phyloP scores from a whole-genome alignment of 2,329 filamentous ascomycete species.

The Pseudophaeomoniella oleicola region DNA sequence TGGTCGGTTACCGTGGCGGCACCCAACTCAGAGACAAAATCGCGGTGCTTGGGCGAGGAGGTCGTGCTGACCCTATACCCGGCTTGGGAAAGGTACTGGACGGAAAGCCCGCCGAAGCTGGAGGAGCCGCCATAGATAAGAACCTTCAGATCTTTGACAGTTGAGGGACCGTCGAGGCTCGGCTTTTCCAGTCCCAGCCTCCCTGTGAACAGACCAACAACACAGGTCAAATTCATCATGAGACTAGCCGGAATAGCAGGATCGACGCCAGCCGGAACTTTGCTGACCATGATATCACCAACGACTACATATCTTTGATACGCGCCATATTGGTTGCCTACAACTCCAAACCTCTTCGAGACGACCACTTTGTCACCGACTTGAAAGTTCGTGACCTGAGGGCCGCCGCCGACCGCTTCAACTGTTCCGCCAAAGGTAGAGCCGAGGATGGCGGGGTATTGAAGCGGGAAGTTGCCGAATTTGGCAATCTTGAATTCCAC shows the following conservation, averaged over 20 bases:
- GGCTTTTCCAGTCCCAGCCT: conserved; percentile 5
- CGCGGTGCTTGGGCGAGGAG: too few species aligned
- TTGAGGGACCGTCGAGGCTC: too few species aligned
- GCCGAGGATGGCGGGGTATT: conserved; percentile 14
- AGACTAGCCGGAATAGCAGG: conserved; percentile 11
- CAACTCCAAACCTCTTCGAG: conserved; percentile 5
- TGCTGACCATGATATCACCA: conserved; percentile 1
- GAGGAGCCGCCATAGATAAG: too few species aligned
- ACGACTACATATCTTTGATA: conserved; percentile 13
- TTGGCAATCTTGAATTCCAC: conserved; percentile 17
- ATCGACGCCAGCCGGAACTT: conserved; percentile 13
- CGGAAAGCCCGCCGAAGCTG: too few species aligned
- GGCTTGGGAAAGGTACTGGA: too few species aligned
- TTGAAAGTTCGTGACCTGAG: conserved; percentile 15
- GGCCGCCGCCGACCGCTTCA: conserved; percentile 17
- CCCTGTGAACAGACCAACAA: conserved; percentile 11
- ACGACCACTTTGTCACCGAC: conserved; percentile 18
- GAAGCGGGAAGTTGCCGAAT: conserved; percentile 9
- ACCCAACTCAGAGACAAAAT: too few species aligned
- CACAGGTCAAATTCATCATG: conserved; percentile 13
- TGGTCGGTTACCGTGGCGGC: too few species aligned
- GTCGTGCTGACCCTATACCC: too few species aligned
- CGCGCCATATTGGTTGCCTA: conserved; percentile 7
- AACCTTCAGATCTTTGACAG: too few species aligned
- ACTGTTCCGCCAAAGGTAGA: conserved; percentile 17